Conservation (phyloP, 2,329 filamentous ascomycete genomes). For the Keithomyces neogunnii region DNA sequence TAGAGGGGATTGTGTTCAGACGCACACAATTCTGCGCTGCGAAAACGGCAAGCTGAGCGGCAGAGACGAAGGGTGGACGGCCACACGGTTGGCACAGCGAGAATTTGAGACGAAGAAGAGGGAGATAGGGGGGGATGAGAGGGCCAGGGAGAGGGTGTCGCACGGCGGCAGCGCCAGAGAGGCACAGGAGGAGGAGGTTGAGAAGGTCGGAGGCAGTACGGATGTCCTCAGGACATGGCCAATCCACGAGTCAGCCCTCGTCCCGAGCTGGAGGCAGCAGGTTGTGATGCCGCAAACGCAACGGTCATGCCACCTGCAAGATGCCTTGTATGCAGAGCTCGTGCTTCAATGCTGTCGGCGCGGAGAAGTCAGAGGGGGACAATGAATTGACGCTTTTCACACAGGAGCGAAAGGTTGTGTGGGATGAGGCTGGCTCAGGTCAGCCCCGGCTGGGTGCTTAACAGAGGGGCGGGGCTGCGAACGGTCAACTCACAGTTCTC, state of each 20-base stretch:
- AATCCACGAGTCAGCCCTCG: conserved; percentile 19
- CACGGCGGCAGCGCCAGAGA: conserved; percentile 1
- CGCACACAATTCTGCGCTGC: background rate
- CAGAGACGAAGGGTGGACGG: background rate
- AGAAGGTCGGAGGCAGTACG: conserved; percentile 7
- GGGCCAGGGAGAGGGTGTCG: background rate
- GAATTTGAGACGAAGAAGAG: background rate
- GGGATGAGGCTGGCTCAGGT: conserved; percentile 1
- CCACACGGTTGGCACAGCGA: background rate
- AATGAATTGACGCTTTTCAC: background rate
- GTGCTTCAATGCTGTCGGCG: background rate
- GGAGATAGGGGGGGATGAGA: background rate
- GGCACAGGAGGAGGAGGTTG: background rate
- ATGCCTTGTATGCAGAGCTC: background rate
- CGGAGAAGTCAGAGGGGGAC: background rate
- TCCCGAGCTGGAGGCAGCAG: conserved; percentile 18
- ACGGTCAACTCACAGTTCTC: too few relatives aligned
- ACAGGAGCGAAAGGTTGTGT: background rate
- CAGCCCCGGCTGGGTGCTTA: too few relatives aligned
- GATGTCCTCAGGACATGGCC: conserved; percentile 24
- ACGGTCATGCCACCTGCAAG: conserved; percentile 12
- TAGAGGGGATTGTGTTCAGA: background rate
- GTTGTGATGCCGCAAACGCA: conserved; percentile 7
- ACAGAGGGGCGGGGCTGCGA: too few relatives aligned
- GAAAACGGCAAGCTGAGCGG: background rate